Conservation (phyloP, 2,329 filamentous ascomycete species). For the Paecilomyces formosus region DNA sequence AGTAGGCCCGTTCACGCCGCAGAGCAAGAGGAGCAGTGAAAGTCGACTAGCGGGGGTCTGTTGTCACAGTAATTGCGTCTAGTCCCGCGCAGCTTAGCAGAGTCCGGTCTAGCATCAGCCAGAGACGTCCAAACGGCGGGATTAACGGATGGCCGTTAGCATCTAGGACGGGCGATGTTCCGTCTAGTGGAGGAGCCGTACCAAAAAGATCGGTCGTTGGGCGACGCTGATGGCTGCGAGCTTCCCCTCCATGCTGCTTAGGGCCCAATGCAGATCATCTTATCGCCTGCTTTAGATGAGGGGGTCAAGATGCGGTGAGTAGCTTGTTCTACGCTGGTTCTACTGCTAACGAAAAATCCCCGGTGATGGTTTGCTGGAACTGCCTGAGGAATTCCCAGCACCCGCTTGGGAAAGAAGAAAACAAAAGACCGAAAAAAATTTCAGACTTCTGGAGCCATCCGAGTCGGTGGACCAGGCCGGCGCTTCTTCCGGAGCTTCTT, state of each 20-base stretch:
- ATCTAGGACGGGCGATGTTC: not conserved
- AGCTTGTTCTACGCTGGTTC: not conserved
- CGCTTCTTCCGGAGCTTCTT: not conserved
- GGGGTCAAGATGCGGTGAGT: not conserved
- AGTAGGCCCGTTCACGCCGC: not conserved
- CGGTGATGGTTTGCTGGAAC: not conserved
- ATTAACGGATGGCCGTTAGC: not conserved
- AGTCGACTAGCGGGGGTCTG: constrained; percentile 4
- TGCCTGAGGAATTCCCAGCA: not conserved
- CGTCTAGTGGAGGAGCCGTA: not conserved
- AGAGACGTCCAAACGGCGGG: not conserved
- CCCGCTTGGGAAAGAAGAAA: not conserved
- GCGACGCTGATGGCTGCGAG: not conserved
- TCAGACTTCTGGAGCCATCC: not conserved
- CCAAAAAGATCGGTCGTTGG: not conserved
- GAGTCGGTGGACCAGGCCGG: not conserved
- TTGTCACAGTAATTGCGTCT: constrained; percentile 9
- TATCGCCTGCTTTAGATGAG: not conserved
- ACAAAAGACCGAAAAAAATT: not conserved
- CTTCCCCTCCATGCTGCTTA: not conserved
- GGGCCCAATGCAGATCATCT: not conserved
- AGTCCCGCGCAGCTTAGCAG: not conserved
- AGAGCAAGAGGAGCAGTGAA: constrained; percentile 5
- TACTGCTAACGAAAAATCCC: not conserved
- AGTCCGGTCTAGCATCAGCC: not conserved